Evolutionary conservation across 345 rosid genomes (phyloP), one percentile per base, ranked within the genome.

Genomic region (Gossypium raimondii): DNA sequence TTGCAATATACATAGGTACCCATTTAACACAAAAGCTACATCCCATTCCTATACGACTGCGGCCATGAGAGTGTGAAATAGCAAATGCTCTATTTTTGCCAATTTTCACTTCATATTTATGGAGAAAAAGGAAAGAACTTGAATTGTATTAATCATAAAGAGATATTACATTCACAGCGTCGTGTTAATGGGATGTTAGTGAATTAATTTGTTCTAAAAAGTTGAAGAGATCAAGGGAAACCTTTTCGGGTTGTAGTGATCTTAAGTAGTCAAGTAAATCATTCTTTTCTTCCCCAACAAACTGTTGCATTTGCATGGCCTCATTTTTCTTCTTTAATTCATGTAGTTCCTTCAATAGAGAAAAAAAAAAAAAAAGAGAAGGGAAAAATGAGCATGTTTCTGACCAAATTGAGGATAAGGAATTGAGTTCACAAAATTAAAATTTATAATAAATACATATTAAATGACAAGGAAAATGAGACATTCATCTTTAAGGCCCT

Each of bases 281-380:
- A 78, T 94, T 94, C 88, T 91, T 91, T 87, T 94, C 98, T 88
- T 94, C 98, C 0, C 98, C 96, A 61, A 94, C 98, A 84, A 94
- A 92, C 77, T 91, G 98, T 78, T 92, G 98, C 98, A 94, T 92
- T 77, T 94, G 98, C 82, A 94, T 92, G 72, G 98, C 98, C 67
- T 90, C 93, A 72, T 82, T 94, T 83, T 89, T 91, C 81, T 95
- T 88, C 84, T 89, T 86, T 76, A 86, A 85, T 78, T 94, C 94
- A 81, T 83, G 83, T n/a, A 94, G 88, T 82, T 94, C 96, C 98
- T 92, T 68, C 65, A 86, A 75, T 20, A 78, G 78, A 72, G 58
- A 2, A 8, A 73, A 73, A 78, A 29, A 29, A 29, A 22, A 27
- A 29, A 34, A 34, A 34, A 5, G 6, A 6, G 41, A 66, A 67